Conservation (phyloP, 2,329 filamentous ascomycete genomes). For the Sporothrix luriei region DNA sequence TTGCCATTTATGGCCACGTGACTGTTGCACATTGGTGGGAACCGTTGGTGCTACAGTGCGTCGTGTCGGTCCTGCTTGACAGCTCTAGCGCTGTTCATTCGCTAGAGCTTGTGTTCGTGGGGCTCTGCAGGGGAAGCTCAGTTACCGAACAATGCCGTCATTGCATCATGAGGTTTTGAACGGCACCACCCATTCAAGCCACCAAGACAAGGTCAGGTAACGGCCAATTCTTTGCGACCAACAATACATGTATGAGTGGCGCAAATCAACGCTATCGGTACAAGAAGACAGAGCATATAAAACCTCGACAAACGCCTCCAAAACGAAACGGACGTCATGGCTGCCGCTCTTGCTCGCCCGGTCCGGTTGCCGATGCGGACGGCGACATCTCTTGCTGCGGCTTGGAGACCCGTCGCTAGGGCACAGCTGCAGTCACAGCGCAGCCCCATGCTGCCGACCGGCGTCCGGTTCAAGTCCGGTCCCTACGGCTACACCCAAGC, state of each 20-base stretch:
- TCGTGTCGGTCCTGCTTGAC: neutral
- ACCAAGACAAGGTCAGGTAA: neutral
- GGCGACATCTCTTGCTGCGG: slow-evolving; percentile 11
- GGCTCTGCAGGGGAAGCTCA: slow-evolving; percentile 3
- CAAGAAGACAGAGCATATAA: neutral
- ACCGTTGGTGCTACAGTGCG: neutral
- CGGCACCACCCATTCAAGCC: no score
- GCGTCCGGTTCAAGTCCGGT: slow-evolving; percentile 55
- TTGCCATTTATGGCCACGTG: neutral
- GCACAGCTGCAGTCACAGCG: neutral
- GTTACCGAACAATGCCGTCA: slow-evolving; percentile 32
- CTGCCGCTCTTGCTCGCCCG: slow-evolving; percentile 29
- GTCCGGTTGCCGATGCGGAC: slow-evolving; percentile 28
- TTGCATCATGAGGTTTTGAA: slow-evolving; percentile 9
- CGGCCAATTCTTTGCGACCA: neutral
- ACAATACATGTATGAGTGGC: neutral
- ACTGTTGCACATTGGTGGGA: neutral
- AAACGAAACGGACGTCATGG: slow-evolving; percentile 24
- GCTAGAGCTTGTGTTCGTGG: slow-evolving; percentile 16
- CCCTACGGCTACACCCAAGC: slow-evolving; percentile 82
- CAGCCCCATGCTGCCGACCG: slow-evolving; percentile 23
- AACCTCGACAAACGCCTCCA: neutral
- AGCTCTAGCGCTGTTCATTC: slow-evolving; percentile 22
- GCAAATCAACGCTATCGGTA: neutral
- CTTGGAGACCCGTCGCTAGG: slow-evolving; percentile 9